A percentile compares a stretch with the other conserved stretches of the same genome.
phyloP scores from a whole-genome alignment of 2,329 filamentous ascomycete species.

The Chalara sp. region DNA sequence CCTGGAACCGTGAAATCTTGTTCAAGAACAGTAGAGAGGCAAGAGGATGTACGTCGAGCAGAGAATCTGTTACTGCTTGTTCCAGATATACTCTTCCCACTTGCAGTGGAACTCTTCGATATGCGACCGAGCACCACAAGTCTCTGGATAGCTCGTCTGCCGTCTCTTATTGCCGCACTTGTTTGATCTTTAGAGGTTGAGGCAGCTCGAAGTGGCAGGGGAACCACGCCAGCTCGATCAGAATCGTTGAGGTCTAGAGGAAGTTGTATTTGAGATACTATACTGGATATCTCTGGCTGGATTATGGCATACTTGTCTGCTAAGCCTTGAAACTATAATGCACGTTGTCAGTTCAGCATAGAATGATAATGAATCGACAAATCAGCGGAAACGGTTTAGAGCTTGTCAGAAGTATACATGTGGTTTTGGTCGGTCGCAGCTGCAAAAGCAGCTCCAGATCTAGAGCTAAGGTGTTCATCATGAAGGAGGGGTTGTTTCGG shows the following conservation, averaged over 20 bases:
- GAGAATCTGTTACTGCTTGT: constrained; percentile 32
- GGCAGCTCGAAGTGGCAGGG: constrained; percentile 22
- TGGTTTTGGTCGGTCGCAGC: constrained; percentile 55
- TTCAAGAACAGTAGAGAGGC: constrained; percentile 62
- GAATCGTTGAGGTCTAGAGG: constrained; percentile 37
- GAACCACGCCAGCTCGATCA: constrained; percentile 22
- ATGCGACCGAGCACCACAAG: constrained; percentile 40
- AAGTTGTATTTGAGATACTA: constrained; percentile 58
- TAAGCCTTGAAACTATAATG: constrained; percentile 51
- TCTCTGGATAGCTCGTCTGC: constrained; percentile 49
- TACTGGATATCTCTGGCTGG: constrained; percentile 59
- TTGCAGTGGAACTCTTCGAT: constrained; percentile 35
- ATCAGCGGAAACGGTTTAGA: constrained; percentile 28
- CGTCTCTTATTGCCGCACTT: constrained; percentile 58
- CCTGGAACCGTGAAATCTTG: constrained; percentile 87
- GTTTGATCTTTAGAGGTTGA: constrained; percentile 45
- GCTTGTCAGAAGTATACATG: constrained; percentile 39
- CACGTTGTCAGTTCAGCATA: constrained; percentile 22
- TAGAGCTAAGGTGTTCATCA: constrained; percentile 67
- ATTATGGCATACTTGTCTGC: constrained; percentile 63
- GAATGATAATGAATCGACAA: constrained; percentile 4
- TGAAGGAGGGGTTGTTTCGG: constrained; percentile 10
- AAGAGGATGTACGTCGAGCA: constrained; percentile 42
- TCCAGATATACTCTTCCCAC: constrained; percentile 32
- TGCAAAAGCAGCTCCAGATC: constrained; percentile 63